Evolutionary conservation across 805 yeast species (phyloP), one percentile per base, ranked within the genome.

Genomic region (Candida arabinofermentans): DNA sequence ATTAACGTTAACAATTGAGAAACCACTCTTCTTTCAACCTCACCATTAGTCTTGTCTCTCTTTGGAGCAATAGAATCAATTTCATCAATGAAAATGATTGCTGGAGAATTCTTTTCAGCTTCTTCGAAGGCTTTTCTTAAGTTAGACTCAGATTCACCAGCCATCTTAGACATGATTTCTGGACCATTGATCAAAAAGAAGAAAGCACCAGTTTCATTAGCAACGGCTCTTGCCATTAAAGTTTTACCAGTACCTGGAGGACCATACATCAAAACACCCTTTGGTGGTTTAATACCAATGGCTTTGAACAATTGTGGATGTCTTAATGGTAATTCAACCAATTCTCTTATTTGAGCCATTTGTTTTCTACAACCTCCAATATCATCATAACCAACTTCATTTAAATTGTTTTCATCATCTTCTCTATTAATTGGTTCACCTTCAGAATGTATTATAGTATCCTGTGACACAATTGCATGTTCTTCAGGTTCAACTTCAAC

Each of bases 191-290:
- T 93, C 58, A 93, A 77, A 66, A 93, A 93, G 79, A 93, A 93
- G 66, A 93, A 93, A 1, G 99, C 99, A 61, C 99, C 99, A 19
- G 99, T 93, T 69, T 93, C 99, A 59, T 93, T 93, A 36, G 99
- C 99, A 40, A 93, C 99, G n/a, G 99, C 99, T 65, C 99, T 83
- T 2, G 99, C 99, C 96, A 93, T 89, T 54, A 93, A 75, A 24
- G 99, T 93, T 70, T 93, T 93, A 86, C 99, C 99, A 13, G 99
- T 93, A 79, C 99, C 99, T 26, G 99, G 99, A 37, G 99, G 99
- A 61, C 99, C 99, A 65, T 86, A 93, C 96, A 87, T 86, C 61
- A 93, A 77, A 47, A 93, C 89, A 73, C 99, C 99, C 67, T 88
- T 86, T 51, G 99, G 99, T 33, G 99, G 99, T 67, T 93, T 93